Percentiles rank a stretch among this genome's conserved stretches.
Conservation (phyloP, 768 basidiomycete genomes). For the Porphyrellus cyaneotinctus region DNA sequence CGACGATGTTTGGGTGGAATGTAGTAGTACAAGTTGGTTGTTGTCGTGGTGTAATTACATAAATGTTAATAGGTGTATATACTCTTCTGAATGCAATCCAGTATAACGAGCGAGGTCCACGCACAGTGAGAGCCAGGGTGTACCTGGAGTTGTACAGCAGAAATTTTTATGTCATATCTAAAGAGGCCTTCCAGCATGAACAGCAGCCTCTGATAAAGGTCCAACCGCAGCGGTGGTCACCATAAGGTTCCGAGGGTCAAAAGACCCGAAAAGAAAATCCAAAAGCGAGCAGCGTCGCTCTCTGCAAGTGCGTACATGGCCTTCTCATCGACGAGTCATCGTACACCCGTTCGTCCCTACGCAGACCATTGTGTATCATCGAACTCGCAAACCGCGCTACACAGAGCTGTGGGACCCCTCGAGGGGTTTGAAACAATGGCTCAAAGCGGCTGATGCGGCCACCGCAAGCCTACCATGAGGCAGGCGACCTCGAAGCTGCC, state of each 20-base stretch:
- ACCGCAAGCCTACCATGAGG: slow-evolving; percentile 44
- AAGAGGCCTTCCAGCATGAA: slow-evolving; percentile 51
- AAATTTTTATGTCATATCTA: slow-evolving; percentile 19
- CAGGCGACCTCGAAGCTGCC: slow-evolving; percentile 62
- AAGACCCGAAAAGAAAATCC: slow-evolving; percentile 21
- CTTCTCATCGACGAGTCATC: too few species aligned
- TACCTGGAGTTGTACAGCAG: not conserved
- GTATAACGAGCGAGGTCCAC: too few species aligned
- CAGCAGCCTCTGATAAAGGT: slow-evolving; percentile 40
- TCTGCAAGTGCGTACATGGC: slow-evolving; percentile 19
- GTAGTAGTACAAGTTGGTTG: too few species aligned
- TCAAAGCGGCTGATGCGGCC: slow-evolving; percentile 61
- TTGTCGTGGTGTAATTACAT: too few species aligned
- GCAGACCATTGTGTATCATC: slow-evolving; percentile 56
- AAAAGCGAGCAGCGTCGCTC: slow-evolving; percentile 10
- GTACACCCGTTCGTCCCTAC: slow-evolving; percentile 15
- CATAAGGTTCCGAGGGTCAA: not conserved
- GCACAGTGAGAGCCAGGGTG: too few species aligned
- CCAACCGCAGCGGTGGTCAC: slow-evolving; percentile 32
- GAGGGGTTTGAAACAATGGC: slow-evolving; percentile 60
- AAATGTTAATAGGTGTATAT: too few species aligned
- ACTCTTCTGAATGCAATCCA: too few species aligned
- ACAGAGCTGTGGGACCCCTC: slow-evolving; percentile 50
- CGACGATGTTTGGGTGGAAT: too few species aligned
- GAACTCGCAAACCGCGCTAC: slow-evolving; percentile 64